Evolutionary conservation across 306 rosid genomes (phyloP).

Genomic region (Castanopsis chinensis): DNA sequence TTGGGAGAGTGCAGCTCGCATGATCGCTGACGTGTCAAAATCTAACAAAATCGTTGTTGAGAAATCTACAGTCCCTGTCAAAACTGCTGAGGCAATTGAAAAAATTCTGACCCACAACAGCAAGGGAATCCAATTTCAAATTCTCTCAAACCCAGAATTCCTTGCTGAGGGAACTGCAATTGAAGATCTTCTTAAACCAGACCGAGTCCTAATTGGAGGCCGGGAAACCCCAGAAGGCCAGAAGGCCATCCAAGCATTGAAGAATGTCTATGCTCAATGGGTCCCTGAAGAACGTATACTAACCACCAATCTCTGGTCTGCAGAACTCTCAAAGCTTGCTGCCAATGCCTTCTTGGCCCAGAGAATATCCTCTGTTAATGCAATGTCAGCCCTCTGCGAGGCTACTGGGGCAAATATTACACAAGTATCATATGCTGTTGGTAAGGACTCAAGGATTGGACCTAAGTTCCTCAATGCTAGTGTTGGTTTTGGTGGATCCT

Average conservation of each 20-base stretch:
- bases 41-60: slow-evolving; percentile 92
- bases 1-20: slow-evolving; percentile 97
- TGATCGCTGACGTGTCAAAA: slow-evolving; percentile 91
- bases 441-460: slow-evolving; percentile 89
- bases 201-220: slow-evolving; percentile 87
- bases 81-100: slow-evolving; percentile 96
- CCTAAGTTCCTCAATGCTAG: slow-evolving; percentile 88
- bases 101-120: slow-evolving; percentile 88
- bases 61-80: slow-evolving; percentile 95
- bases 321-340: slow-evolving; percentile 91
- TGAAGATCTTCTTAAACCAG: slow-evolving; percentile 76
- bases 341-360: slow-evolving; percentile 98
- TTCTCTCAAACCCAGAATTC: slow-evolving; percentile 90
- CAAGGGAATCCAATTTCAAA: slow-evolving; percentile 81
- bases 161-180: slow-evolving; percentile 98
- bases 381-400: slow-evolving; percentile 98
- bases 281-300: slow-evolving; percentile 73
- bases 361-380: slow-evolving; percentile 88
- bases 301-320: slow-evolving; percentile 96
- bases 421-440: slow-evolving; percentile 82
- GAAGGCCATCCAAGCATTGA: slow-evolving; percentile 70
- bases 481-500: slow-evolving; percentile 97
- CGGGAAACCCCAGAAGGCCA: slow-evolving; percentile 82
- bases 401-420: slow-evolving; percentile 82
- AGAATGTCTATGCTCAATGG: slow-evolving; percentile 82